Percentiles rank a stretch among this genome's conserved stretches.
phyloP scores from a whole-genome alignment of 345 rosid genomes.

The Eucalyptus regnans region DNA sequence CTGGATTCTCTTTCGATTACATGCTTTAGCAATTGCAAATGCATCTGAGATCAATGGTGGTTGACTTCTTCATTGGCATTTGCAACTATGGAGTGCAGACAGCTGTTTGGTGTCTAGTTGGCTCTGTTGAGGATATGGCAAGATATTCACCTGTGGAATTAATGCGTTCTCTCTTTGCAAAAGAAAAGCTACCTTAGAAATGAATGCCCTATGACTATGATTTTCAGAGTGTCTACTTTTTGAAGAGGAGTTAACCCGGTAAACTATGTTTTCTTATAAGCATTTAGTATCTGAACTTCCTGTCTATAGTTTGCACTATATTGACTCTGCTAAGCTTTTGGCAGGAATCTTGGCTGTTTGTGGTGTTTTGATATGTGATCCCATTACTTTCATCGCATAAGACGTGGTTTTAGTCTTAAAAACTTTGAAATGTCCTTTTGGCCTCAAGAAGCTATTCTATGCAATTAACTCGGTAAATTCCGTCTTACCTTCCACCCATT shows the following conservation, averaged over 20 bases:
- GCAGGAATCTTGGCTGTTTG: slow-evolving; percentile 30
- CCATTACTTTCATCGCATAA: not conserved
- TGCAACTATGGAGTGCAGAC: not conserved
- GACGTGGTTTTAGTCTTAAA: no score
- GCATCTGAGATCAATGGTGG: not conserved
- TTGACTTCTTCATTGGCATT: not conserved
- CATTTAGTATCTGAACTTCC: slow-evolving; percentile 1
- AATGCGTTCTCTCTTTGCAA: not conserved
- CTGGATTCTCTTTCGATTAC: no score
- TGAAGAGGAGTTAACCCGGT: slow-evolving; percentile 21
- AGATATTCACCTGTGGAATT: not conserved
- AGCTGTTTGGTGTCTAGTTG: not conserved
- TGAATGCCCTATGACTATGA: slow-evolving; percentile 9
- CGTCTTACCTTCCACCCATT: no score
- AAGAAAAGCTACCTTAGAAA: slow-evolving; percentile 2
- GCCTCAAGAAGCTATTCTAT: no score
- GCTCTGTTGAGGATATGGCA: not conserved
- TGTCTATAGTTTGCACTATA: slow-evolving; percentile 3
- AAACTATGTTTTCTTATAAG: not conserved
- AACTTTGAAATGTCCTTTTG: no score
- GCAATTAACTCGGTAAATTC: no score
- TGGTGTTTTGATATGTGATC: not conserved
- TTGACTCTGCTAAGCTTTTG: slow-evolving; percentile 30
- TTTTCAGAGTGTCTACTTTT: slow-evolving; percentile 1
- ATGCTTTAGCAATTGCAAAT: no score